phyloP scores from a whole-genome alignment of 139 green algal genomes.

The Gonium pectorale region DNA sequence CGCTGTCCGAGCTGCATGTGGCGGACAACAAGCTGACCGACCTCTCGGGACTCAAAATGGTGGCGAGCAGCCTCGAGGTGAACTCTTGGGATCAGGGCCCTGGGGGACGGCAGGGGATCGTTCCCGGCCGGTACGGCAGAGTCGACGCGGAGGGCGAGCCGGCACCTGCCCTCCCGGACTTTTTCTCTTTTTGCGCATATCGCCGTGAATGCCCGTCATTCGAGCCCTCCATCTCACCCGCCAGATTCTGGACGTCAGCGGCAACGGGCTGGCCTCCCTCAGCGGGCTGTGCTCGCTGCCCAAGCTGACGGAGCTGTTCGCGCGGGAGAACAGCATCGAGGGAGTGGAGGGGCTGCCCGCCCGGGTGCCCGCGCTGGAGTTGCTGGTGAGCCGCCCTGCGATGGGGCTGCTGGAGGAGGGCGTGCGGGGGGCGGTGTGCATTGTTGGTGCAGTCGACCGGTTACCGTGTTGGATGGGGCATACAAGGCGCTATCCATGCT shows the following conservation, averaged over 20 bases:
- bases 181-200: too few relatives aligned
- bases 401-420: too few relatives aligned
- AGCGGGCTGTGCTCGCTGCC: constrained; percentile 42
- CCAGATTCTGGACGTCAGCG: constrained; percentile 50
- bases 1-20: constrained; percentile 50
- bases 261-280: constrained; percentile 46
- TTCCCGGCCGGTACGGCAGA: too few relatives aligned
- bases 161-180: too few relatives aligned
- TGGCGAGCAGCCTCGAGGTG: constrained; percentile 48
- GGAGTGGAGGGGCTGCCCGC: constrained; percentile 28
- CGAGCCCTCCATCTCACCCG: neutral
- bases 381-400: constrained; percentile 52
- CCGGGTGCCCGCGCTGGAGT: constrained; percentile 43
- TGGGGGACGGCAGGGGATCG: too few relatives aligned
- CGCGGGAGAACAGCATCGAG: constrained; percentile 39
- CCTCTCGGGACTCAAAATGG: constrained; percentile 48
- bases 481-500: too few relatives aligned
- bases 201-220: too few relatives aligned
- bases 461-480: too few relatives aligned
- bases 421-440: too few relatives aligned
- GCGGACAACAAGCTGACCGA: constrained; percentile 51
- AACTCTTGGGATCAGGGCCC: neutral
- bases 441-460: too few relatives aligned
- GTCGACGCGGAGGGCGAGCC: too few relatives aligned
- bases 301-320: constrained; percentile 52